Percentiles rank a stretch among this genome's conserved stretches.
phyloP scores from a whole-genome alignment of 768 basidiomycete genomes.

The Termitomyces sp. region DNA sequence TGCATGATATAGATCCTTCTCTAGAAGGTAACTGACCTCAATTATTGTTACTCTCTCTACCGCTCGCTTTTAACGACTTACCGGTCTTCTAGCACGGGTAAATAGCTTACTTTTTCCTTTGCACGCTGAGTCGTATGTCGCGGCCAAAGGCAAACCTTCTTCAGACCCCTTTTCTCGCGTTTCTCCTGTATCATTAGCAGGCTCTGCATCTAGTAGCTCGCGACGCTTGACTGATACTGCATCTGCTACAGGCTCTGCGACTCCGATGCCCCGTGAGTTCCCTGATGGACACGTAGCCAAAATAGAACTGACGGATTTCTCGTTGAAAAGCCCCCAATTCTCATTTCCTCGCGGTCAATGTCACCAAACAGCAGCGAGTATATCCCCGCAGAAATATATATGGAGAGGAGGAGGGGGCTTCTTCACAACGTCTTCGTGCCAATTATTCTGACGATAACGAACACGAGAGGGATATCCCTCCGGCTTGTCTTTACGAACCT shows the following conservation, averaged over 20 bases:
- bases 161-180: not conserved
- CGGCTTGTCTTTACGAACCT: slow-evolving; percentile 20
- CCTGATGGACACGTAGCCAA: slow-evolving; percentile 1
- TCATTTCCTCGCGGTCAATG: slow-evolving; percentile 14
- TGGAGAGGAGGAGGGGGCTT: slow-evolving; percentile 13
- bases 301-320: slow-evolving; percentile 7
- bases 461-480: slow-evolving; percentile 22
- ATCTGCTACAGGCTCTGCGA: slow-evolving; percentile 13
- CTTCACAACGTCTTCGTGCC: slow-evolving; percentile 12
- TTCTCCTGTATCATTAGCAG: not conserved
- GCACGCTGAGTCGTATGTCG: slow-evolving; percentile 23
- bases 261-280: slow-evolving; percentile 32
- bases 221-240: slow-evolving; percentile 10
- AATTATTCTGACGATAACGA: slow-evolving; percentile 23
- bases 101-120: slow-evolving; percentile 28
- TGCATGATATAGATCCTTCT: slow-evolving; percentile 22
- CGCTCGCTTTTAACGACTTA: not conserved
- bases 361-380: not conserved
- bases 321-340: slow-evolving; percentile 30
- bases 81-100: slow-evolving; percentile 21
- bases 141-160: slow-evolving; percentile 12
- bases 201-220: not conserved
- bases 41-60: slow-evolving; percentile 1
- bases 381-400: slow-evolving; percentile 8
- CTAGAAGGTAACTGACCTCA: slow-evolving; percentile 25